A percentile compares a stretch with the other conserved stretches of the same genome.
These are phyloP conservation scores for Cryptococcus hybrid DNA, from an alignment of 1,284 basidiomycete genomes.

Conservation along the genomic window DNA sequence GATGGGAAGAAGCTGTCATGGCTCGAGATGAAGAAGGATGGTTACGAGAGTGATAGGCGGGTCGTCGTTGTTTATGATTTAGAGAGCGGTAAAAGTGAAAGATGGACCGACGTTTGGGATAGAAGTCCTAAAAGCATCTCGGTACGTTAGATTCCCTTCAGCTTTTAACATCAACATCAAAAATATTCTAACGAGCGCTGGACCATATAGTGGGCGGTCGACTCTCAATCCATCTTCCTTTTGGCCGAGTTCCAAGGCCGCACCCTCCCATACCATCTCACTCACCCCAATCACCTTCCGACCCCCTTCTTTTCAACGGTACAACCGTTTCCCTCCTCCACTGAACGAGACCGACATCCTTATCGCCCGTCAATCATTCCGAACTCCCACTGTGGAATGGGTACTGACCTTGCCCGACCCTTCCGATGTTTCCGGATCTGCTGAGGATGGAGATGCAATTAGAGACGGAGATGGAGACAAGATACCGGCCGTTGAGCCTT, in stretches of 20 bases:
- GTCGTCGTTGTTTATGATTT: slow-evolving; percentile 71
- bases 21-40: slow-evolving; percentile 80
- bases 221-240: slow-evolving; percentile 67
- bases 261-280: slow-evolving; percentile 43
- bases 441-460: background rate
- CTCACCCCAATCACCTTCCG: slow-evolving; percentile 31
- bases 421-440: slow-evolving; percentile 55
- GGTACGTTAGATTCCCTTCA: slow-evolving; percentile 49
- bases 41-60: slow-evolving; percentile 66
- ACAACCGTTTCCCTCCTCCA: slow-evolving; percentile 27
- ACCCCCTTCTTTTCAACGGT: slow-evolving; percentile 40
- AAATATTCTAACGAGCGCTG: background rate
- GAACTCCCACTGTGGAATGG: slow-evolving; percentile 23
- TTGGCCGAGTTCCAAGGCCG: slow-evolving; percentile 69
- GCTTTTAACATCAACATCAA: slow-evolving; percentile 1
- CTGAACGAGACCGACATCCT: slow-evolving; percentile 21
- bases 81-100: slow-evolving; percentile 15
- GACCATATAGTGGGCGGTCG: slow-evolving; percentile 63
- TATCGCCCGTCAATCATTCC: slow-evolving; percentile 23
- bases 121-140: slow-evolving; percentile 64
- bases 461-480: slow-evolving; percentile 42
- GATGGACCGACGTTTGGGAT: slow-evolving; percentile 72
- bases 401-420: slow-evolving; percentile 60
- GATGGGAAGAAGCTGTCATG: slow-evolving; percentile 73
- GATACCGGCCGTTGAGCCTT: slow-evolving; percentile 51